Evolutionary conservation across 768 basidiomycete genomes (phyloP), one percentile per base, ranked within the genome.

Genomic region (Clitopilus passeckerianus): DNA sequence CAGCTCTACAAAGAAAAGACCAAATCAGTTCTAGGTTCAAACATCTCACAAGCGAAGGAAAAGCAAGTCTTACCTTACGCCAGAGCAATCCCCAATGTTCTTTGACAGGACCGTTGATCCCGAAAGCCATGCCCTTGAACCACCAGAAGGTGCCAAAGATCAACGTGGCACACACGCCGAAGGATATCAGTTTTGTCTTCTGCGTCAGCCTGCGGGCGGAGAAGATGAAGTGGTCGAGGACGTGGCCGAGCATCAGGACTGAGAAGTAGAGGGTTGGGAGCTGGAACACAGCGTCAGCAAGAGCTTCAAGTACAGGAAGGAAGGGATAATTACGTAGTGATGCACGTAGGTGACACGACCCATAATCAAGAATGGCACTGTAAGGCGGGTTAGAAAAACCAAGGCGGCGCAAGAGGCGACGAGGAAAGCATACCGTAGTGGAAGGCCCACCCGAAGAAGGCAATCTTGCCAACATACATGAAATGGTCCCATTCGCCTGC

Each of bases 321-420:
- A 64, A 20, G 22, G 54, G 46, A 35, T 53, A 83, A 91, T 64
- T 65, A 95, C 93, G 70, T 96, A 98, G 78, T 97, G 95, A 72
- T 98, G 96, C 24, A 98, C 76, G 66, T 98, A 98, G 30, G 95
- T 97, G 3, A 95, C 92, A 60, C 95, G 92, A 20, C 93, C 95
- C 97, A 99, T 99, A 76, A 98, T 87, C 64, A 98, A 76, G 87
- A 98, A 99, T 1, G 96, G 96, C 22, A 89, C 95, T 97, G 65
- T 7, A 9, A 64, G 20, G 55, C 9, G 20, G 15, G 46, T 41
- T 12, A 41, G n/a, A 18, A 15, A 4, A 15, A 41, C 37, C 37
- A 12, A 18, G 37, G 12, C 12, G 37, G 3, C 2, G n/a, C n/a
- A 41, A 41, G 12, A 57, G 27, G 23, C 16, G 37, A 14, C 24